These are phyloP conservation scores for Pichia sp. DNA, from an alignment of 1,139 yeast genomes.

Conservation along the genomic window DNA sequence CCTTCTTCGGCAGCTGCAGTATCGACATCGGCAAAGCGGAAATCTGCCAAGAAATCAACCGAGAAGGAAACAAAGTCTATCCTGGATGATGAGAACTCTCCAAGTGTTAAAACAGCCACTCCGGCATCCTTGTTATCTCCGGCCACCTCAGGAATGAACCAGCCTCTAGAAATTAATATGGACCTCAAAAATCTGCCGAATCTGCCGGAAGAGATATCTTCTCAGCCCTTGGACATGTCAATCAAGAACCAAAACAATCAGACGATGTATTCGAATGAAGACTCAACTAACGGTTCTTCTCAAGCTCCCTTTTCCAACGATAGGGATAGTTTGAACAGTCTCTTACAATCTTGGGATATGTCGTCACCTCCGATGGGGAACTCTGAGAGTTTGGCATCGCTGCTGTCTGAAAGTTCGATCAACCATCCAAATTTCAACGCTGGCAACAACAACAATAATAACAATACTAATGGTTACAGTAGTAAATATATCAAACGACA, in stretches of 20 bases:
- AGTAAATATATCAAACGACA: slow-evolving; percentile 17
- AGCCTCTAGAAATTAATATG: not conserved
- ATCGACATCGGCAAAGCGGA: not conserved
- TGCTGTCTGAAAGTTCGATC: slow-evolving; percentile 19
- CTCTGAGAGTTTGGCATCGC: slow-evolving; percentile 24
- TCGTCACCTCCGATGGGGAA: slow-evolving; percentile 25
- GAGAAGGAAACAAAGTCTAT: not conserved
- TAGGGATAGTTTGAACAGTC: slow-evolving; percentile 14
- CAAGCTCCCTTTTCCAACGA: not conserved
- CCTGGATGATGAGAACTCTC: not conserved
- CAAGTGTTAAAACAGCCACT: not conserved
- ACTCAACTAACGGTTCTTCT: not conserved
- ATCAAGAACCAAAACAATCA: not conserved
- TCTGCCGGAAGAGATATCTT: not conserved
- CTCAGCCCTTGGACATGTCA: not conserved
- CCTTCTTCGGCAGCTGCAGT: not conserved
- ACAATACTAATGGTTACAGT: not conserved
- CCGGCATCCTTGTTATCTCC: not conserved
- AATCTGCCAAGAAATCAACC: not conserved
- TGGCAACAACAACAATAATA: not conserved
- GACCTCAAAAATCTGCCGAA: not conserved
- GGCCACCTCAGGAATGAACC: not conserved
- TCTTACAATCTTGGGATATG: slow-evolving; percentile 29
- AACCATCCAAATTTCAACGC: not conserved
- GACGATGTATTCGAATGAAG: not conserved